Evolutionary conservation across 495 filamentous ascomycete genomes (phyloP), one percentile per base, ranked within the genome.

Genomic region (Xylaria sp.): DNA sequence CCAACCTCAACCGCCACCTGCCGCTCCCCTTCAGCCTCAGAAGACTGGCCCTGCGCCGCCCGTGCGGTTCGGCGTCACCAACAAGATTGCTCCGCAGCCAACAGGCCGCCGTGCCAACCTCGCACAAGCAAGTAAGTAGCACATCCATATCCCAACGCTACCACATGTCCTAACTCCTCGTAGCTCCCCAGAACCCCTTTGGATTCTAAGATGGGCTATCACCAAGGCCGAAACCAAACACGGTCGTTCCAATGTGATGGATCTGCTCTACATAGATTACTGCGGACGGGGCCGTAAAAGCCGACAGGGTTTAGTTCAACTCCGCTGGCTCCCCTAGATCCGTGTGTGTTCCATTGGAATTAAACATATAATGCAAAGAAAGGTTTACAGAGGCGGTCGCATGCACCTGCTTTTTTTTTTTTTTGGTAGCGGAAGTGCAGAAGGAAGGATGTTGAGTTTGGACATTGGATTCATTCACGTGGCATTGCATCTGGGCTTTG

Each of bases 21-120:
- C 66, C 1, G 71, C 76, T 58, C 75, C 90, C 82, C 82, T 99
- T 68, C 80, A 90, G 59, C 90, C 96, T 41, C 96, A 99, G 80
- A 91, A 94, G 85, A 99, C 96, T 3, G 96, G 96, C 0, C 97
- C 96, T n/a, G 83, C 96, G 41, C 96, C 96, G 40, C 90, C 94
- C 21, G 88, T 99, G 24, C 85, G 94, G 71, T 99, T 99, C 76
- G 96, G 96, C 29, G 91, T 97, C 57, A 83, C 86, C 72, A 93
- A 93, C 80, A 95, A 93, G 78, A 82, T 98, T 75, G 87, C 88
- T 70, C 92, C 95, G 40, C 96, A 99, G 84, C 88, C 94, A 29
- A 99, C 96, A 33, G 97, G 96, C 74, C 81, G 91, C 72, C 90
- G 91, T 85, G 96, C 96, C 67, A 97, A 98, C 79, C 86, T 98